Conservation (phyloP, 768 basidiomycete genomes). For the Russula lepida region DNA sequence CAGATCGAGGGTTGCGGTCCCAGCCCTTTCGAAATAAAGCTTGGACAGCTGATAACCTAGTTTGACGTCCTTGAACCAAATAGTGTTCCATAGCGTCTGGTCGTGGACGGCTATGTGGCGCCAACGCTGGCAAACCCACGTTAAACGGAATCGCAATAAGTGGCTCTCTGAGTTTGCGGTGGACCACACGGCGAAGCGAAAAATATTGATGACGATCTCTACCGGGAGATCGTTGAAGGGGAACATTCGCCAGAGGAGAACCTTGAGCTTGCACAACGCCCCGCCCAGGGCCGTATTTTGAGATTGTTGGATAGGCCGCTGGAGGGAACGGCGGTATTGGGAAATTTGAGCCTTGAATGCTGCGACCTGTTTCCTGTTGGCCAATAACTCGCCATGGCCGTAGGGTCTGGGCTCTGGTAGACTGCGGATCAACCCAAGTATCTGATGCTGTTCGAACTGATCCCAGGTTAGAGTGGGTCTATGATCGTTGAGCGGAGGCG, state of each 20-base stretch:
- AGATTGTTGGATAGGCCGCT: neutral
- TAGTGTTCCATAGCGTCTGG: constrained; percentile 36
- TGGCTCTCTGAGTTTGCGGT: constrained; percentile 24
- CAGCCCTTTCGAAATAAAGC: constrained; percentile 51
- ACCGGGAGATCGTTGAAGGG: constrained; percentile 51
- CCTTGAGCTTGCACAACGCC: constrained; percentile 9
- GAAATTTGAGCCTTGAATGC: constrained; percentile 6
- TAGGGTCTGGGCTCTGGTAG: constrained; percentile 12
- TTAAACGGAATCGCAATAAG: constrained; percentile 38
- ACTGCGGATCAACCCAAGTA: neutral
- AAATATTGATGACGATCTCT: constrained; percentile 59
- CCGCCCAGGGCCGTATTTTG: neutral
- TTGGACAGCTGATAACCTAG: constrained; percentile 41
- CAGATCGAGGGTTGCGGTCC: constrained; percentile 48
- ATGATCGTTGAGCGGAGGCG: neutral
- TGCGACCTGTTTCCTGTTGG: neutral
- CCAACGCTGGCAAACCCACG: constrained; percentile 45
- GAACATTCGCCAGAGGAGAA: constrained; percentile 37
- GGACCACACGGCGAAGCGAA: constrained; percentile 51
- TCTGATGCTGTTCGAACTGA: neutral
- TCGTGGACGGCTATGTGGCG: constrained; percentile 24
- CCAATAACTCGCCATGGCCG: neutral
- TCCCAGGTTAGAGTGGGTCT: neutral
- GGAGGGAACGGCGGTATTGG: neutral
- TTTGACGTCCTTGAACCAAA: constrained; percentile 51